Evolutionary conservation across 371 early-diverging fungal genomes (phyloP), one percentile per base, ranked within the genome.

Genomic region (Rhizopus microsporus): DNA sequence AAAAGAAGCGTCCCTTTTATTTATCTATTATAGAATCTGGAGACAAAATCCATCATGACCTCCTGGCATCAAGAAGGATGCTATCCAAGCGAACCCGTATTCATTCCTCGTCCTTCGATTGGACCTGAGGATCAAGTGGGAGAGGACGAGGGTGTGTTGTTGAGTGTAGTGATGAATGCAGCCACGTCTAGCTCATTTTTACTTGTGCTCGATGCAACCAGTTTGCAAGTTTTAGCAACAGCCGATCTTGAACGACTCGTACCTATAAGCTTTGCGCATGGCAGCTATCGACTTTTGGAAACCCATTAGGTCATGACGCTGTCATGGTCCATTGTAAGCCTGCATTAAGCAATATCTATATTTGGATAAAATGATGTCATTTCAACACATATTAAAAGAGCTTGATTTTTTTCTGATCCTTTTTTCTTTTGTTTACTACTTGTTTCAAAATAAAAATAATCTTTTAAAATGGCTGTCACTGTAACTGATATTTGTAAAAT

Each of bases 111-210:
- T 23, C 71, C 71, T 6, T 37, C 39, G 5, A 51, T 48, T 43
- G 32, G 60, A 34, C 34, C 56, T 30, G 61, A 61, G 10, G 67
- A 67, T 32, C 61, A 56, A 59, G 67, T 62, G 29, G 77, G 74
- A 30, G 93, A 92, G 68, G 92, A 91, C 68, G 83, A 83, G 32
- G 93, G 92, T 45, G 88, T 83, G 13, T 42, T 93, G 13, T 58
- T 92, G 35, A 86, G 87, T 46, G 74, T 91, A 45, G 88, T 93
- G 8, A 78, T 90, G 51, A 86, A 93, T 62, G 78, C 86, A 46
- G 75, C 74, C 60, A 74, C 78, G 9, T 75, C 83, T 57, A 75
- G 72, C 13, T 88, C 88, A 35, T 92, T 90, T 58, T 56, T 93
- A 16, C 63, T 93, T 37, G 73, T 91, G 0, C 68, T 93, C 67